These are phyloP conservation scores for Carallia pectinifolia DNA, from an alignment of 345 rosid species.

Conservation along the genomic window DNA sequence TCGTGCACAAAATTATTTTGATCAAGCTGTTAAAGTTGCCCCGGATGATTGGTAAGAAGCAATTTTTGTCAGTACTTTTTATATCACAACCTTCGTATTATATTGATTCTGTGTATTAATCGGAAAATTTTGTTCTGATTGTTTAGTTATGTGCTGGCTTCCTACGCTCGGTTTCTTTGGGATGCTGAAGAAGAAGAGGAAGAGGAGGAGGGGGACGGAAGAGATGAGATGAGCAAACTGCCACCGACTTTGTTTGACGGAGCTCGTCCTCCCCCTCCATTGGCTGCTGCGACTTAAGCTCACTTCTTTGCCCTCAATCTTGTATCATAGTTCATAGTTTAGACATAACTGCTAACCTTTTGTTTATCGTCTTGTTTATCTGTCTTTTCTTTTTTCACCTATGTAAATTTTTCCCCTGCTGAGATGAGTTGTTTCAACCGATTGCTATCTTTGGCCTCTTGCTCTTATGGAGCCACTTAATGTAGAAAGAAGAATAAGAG, in stretches of 20 bases:
- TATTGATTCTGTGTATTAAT: slow-evolving; percentile 5
- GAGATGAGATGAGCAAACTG: slow-evolving; percentile 26
- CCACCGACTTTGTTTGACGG: slow-evolving; percentile 37
- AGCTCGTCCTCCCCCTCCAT: slow-evolving; percentile 27
- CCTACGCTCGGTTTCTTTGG: slow-evolving; percentile 89
- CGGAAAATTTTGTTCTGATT: not conserved
- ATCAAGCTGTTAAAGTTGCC: slow-evolving; percentile 75
- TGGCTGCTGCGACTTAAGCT: slow-evolving; percentile 61
- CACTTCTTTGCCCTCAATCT: slow-evolving; percentile 3
- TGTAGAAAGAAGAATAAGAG: slow-evolving; percentile 11
- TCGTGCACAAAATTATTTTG: slow-evolving; percentile 74
- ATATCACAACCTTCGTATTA: too few relatives aligned
- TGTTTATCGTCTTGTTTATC: slow-evolving; percentile 37
- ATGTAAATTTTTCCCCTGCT: not conserved
- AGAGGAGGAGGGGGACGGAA: slow-evolving; percentile 29
- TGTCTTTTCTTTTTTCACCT: not conserved
- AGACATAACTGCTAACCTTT: slow-evolving; percentile 33
- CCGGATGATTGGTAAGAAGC: slow-evolving; percentile 73
- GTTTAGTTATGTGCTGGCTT: slow-evolving; percentile 76
- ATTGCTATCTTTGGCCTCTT: not conserved
- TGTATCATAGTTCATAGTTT: slow-evolving; percentile 28
- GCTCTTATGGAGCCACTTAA: not conserved
- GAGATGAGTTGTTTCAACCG: not conserved
- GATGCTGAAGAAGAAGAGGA: slow-evolving; percentile 77
- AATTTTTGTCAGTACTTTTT: not conserved